Evolutionary conservation across 139 green algal species (phyloP), one percentile per base, ranked within the genome.

Genomic region (Haematococcus sp.): DNA sequence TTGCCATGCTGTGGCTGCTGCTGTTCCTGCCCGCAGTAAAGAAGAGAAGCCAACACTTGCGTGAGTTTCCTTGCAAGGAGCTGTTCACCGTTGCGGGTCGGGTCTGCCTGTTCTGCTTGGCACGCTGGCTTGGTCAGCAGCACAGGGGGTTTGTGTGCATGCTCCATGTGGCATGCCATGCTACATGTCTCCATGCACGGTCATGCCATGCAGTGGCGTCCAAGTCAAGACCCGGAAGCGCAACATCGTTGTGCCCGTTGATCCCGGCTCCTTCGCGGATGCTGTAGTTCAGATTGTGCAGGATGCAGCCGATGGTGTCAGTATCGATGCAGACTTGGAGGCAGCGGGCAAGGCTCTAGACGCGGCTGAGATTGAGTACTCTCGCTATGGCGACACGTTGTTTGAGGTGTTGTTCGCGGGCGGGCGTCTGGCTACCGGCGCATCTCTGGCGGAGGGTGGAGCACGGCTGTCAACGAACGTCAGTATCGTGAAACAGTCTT

Each of bases 341-440:
- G 82, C 86, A 7, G 91, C 80, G 2, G 82, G 84, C 69, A 97
- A 97, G 85, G 86, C 83, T 0, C 83, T 97, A n/a, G 93, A 71
- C 23, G 54, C 44, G 23, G 86, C 86, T 2, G 88, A 96, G 30
- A 84, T 98, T 3, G 94, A 98, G 76, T 98, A 97, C 71, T 91
- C 79, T 2, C 86, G 94, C 33, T 98, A 98, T 93, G 92, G 92
- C 31, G 94, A 98, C 66, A 95, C 93, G 1, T 84, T 98, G 19
- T 98, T 98, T 82, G 94, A 98, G 90, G 88, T 97, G 59, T 80
- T 94, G 7, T 98, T 97, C 80, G 88, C 90, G 22, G 93, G 93
- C n/a, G 89, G 85, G 23, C 86, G 91, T 25, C 79, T 98, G 58
- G 86, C 83, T 32, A 86, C 81, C 2, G 92, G 91, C 58, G 87